Percentiles rank a stretch among this genome's conserved stretches.
These are phyloP conservation scores for Afroboletus lepidellus DNA, from an alignment of 1,284 basidiomycete genomes.

Conservation along the genomic window DNA sequence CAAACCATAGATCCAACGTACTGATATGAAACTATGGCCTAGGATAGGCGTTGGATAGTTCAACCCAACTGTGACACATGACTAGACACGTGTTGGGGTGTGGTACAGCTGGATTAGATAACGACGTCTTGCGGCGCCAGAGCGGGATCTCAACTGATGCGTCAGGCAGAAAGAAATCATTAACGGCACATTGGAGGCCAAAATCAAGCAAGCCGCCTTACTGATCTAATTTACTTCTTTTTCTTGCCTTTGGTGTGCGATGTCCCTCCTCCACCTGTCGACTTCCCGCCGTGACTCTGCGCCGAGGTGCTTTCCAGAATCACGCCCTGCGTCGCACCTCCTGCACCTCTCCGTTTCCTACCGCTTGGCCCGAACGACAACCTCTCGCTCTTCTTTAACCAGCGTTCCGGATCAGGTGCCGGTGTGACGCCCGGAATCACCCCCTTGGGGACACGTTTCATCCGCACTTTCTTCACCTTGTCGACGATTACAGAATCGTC, in stretches of 20 bases:
- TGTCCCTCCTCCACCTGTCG: constrained; percentile 36
- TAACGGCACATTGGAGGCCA: constrained; percentile 20
- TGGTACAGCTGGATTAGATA: constrained; percentile 29
- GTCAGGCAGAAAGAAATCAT: constrained; percentile 22
- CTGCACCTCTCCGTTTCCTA: constrained; percentile 49
- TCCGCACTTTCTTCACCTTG: constrained; percentile 53
- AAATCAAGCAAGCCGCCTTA: constrained; percentile 20
- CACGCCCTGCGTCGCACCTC: constrained; percentile 66
- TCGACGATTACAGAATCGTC: constrained; percentile 26
- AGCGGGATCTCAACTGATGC: constrained; percentile 19
- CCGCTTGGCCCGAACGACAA: constrained; percentile 46
- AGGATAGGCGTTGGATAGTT: not conserved
- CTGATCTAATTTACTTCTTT: constrained; percentile 44
- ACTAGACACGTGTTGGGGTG: constrained; percentile 13
- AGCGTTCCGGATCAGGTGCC: constrained; percentile 75
- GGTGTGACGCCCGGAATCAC: constrained; percentile 74
- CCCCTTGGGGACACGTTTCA: constrained; percentile 66
- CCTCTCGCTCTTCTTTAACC: constrained; percentile 79
- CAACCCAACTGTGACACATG: not conserved
- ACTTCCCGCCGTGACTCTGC: constrained; percentile 36
- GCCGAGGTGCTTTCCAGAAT: constrained; percentile 34
- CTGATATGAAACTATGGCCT: not conserved
- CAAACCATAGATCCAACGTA: not conserved
- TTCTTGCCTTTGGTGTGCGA: constrained; percentile 47
- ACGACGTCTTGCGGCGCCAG: constrained; percentile 18